These are phyloP conservation scores for Pythium biforme DNA, from an alignment of 352 stramenopile species.

Conservation along the genomic window DNA sequence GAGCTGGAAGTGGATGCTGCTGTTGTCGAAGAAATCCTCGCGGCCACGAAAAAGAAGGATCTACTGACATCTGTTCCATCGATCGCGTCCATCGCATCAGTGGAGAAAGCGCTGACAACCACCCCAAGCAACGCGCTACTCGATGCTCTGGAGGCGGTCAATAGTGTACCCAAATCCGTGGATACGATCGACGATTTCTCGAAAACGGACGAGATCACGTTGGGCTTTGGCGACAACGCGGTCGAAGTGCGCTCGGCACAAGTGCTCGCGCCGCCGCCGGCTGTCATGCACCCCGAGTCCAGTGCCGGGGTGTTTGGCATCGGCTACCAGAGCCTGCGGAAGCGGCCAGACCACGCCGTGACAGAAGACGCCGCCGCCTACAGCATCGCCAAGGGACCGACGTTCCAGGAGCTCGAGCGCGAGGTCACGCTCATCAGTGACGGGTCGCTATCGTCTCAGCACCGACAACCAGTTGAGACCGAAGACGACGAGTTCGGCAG, in stretches of 20 bases:
- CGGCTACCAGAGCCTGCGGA: constrained; percentile 52
- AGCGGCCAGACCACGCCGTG: constrained; percentile 15
- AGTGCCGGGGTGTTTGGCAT: constrained; percentile 49
- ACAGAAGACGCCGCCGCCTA: neutral
- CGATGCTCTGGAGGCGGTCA: neutral
- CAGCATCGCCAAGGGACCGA: constrained; percentile 32
- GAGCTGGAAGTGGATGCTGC: constrained; percentile 28
- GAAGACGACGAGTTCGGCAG: constrained; percentile 27
- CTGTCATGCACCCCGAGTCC: constrained; percentile 18
- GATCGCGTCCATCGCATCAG: neutral
- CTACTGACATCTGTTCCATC: too few species aligned
- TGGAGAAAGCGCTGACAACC: neutral
- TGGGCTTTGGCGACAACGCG: constrained; percentile 12
- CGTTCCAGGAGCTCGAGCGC: constrained; percentile 35
- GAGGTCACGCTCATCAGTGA: constrained; percentile 22
- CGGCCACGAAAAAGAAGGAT: neutral
- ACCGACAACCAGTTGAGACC: neutral
- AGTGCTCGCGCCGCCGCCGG: neutral
- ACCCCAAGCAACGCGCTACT: constrained; percentile 9
- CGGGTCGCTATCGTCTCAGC: constrained; percentile 10
- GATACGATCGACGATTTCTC: constrained; percentile 5
- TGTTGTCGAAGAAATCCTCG: constrained; percentile 21
- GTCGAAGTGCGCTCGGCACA: constrained; percentile 7
- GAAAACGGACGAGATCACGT: constrained; percentile 14
- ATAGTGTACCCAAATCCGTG: neutral